phyloP scores from a whole-genome alignment of 768 basidiomycete species.

The Tephrocybe sp. region DNA sequence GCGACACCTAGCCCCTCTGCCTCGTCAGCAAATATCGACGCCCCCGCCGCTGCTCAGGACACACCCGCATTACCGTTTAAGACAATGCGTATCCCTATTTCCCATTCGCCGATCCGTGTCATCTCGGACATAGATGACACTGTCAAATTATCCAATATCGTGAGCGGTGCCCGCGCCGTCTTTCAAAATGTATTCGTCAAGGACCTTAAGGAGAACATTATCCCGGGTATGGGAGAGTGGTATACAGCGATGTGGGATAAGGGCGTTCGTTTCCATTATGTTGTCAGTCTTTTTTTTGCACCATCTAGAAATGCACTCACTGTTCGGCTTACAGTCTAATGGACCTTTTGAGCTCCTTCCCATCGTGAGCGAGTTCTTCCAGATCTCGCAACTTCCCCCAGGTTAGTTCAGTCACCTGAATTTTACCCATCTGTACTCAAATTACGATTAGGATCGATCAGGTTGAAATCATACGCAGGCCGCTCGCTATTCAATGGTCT shows the following conservation, averaged over 20 bases:
- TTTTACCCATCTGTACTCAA: not conserved
- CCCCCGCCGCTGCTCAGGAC: not conserved
- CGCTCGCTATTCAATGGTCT: slow-evolving; percentile 83
- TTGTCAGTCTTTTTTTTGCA: slow-evolving; percentile 51
- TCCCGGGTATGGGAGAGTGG: slow-evolving; percentile 84
- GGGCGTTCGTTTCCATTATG: slow-evolving; percentile 86
- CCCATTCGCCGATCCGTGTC: slow-evolving; percentile 67
- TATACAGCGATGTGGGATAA: slow-evolving; percentile 65
- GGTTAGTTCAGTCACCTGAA: slow-evolving; percentile 34
- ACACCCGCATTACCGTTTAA: slow-evolving; percentile 18
- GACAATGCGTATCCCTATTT: slow-evolving; percentile 47
- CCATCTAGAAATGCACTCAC: not conserved
- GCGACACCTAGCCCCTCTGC: slow-evolving; percentile 18
- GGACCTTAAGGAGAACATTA: slow-evolving; percentile 73
- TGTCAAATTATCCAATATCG: slow-evolving; percentile 77
- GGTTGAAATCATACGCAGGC: slow-evolving; percentile 83
- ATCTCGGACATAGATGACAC: slow-evolving; percentile 97
- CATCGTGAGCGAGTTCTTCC: slow-evolving; percentile 74
- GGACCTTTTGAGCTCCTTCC: slow-evolving; percentile 85
- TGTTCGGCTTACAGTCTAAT: slow-evolving; percentile 55
- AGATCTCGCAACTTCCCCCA: slow-evolving; percentile 64
- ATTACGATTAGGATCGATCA: slow-evolving; percentile 58
- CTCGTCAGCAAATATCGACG: slow-evolving; percentile 6
- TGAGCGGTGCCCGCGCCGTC: slow-evolving; percentile 74
- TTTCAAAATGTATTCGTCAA: slow-evolving; percentile 94